Base-by-base conservation (phyloP, 2,329 filamentous ascomycete genomes). In the Talaromyces sp. region DNA sequence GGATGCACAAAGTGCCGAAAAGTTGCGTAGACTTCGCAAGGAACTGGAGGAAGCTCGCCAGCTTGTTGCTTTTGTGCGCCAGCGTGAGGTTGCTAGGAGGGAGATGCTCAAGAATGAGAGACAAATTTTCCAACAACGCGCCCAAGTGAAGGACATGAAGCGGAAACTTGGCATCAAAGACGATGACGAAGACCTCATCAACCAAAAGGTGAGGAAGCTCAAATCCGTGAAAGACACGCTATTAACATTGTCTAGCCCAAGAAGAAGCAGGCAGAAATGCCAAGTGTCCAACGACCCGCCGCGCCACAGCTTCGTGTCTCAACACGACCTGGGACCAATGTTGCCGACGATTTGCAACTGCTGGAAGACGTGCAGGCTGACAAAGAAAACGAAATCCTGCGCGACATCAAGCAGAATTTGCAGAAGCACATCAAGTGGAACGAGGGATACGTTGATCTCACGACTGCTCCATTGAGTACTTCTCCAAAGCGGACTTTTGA, bases 381-480 rank as follows among this genome's bases (percentile, higher is more conserved):
- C 74, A 91, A 90, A 74, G 88, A 93, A 66, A 91, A 89, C 66
- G 86, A 90, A 67, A 86, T 97, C 66, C 83, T 88, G 64, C 82
- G 83, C 65, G 91, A 95, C 69, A 91, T 97, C 72, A 90, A 95
- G 74, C 86, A 86, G 67, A 93, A 95, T 75, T 87, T 95, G 58
- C 84, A 88, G 68, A 93, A 94, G 75, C 93, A 97, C 77, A 86
- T 89, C 67, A 87, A 89, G 72, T 97, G 93, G 92, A 97, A 97
- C 76, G 83, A 90, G 68, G 89, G 90, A 70, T 92, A 91, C 79
- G 85, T 95, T 68, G 92, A 97, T 77, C 83, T 92, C 72, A 97
- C 93, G 63, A 87, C 88, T 78, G 87, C 88, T 65, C 92, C 93
- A 56, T 83, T 97, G 65, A 91, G 90, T 56, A 92, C 92, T 24